A percentile compares a stretch with the other conserved stretches of the same genome.
Conservation (phyloP, 441 rosid genomes). For the Gossypium gossypioides region DNA sequence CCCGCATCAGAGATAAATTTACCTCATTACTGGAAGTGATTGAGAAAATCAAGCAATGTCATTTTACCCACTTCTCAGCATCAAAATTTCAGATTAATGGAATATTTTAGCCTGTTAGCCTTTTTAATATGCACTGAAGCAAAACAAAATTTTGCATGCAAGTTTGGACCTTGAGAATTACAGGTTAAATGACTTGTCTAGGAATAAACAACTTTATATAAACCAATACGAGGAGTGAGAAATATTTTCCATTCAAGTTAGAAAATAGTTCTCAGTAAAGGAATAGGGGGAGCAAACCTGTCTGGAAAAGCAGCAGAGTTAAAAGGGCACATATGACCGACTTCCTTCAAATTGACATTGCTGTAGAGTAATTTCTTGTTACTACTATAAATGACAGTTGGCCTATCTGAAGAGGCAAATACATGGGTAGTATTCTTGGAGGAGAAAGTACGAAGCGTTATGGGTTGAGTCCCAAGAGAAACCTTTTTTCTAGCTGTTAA, state of each 20-base stretch:
- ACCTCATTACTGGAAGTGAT: neutral
- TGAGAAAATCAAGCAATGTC: neutral
- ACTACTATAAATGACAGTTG: conserved; percentile 96
- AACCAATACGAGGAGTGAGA: neutral
- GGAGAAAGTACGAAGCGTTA: conserved; percentile 90
- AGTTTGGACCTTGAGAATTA: neutral
- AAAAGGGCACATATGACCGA: conserved; percentile 96
- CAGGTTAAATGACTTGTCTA: neutral
- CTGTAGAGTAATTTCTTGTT: conserved; percentile 91
- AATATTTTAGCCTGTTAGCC: neutral
- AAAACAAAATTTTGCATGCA: neutral
- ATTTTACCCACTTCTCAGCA: neutral
- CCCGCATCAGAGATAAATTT: neutral
- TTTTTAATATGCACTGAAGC: neutral
- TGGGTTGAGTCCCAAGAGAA: conserved; percentile 92
- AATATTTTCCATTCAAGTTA: neutral
- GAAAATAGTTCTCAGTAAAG: neutral
- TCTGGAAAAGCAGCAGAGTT: conserved; percentile 98
- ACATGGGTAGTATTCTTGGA: conserved; percentile 86
- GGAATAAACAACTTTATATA: neutral
- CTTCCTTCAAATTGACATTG: conserved; percentile 94
- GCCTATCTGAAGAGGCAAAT: conserved; percentile 97
- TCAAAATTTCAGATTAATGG: neutral
- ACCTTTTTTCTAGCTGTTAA: conserved; percentile 83
- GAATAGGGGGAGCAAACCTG: conserved; percentile 37